Evolutionary conservation across 2,329 filamentous ascomycete species (phyloP).

Genomic region (Penicillium sp.): DNA sequence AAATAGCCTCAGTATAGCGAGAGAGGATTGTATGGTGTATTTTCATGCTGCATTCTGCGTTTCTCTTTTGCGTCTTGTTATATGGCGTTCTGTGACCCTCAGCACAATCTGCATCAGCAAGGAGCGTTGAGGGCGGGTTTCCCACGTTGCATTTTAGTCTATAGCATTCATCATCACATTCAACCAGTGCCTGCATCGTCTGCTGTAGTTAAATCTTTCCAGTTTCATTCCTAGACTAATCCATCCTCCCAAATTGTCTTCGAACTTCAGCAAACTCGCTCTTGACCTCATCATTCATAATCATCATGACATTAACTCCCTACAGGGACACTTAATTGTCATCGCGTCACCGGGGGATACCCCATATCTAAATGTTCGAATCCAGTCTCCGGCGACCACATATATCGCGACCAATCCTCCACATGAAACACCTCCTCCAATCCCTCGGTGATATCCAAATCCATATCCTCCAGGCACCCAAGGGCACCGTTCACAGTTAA

Average conservation of each 20-base stretch:
- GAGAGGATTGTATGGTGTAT: background rate
- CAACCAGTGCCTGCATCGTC: background rate
- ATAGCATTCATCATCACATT: background rate
- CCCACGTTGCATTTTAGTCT: constrained; percentile 3
- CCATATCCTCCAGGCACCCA: constrained; percentile 19
- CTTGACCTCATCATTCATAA: constrained; percentile 8
- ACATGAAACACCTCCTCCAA: constrained; percentile 23
- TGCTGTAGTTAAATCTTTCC: background rate
- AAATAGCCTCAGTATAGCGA: constrained; percentile 7
- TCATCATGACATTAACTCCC: constrained; percentile 13
- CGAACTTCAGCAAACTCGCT: background rate
- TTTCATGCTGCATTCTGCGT: constrained; percentile 4
- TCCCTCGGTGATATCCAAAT: constrained; percentile 19
- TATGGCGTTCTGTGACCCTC: constrained; percentile 7
- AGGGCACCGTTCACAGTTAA: constrained; percentile 9
- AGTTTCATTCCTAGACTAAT: background rate
- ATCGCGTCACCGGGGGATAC: constrained; percentile 17
- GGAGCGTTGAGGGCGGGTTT: constrained; percentile 14
- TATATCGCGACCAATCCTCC: constrained; percentile 27
- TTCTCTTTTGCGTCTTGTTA: background rate
- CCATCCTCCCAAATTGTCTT: background rate
- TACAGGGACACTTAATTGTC: constrained; percentile 14
- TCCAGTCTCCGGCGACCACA: constrained; percentile 27
- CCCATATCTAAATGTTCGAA: constrained; percentile 27
- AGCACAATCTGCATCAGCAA: constrained; percentile 22